Base-by-base conservation (phyloP, 148 eudicot species). In the Agrostemma githago region DNA sequence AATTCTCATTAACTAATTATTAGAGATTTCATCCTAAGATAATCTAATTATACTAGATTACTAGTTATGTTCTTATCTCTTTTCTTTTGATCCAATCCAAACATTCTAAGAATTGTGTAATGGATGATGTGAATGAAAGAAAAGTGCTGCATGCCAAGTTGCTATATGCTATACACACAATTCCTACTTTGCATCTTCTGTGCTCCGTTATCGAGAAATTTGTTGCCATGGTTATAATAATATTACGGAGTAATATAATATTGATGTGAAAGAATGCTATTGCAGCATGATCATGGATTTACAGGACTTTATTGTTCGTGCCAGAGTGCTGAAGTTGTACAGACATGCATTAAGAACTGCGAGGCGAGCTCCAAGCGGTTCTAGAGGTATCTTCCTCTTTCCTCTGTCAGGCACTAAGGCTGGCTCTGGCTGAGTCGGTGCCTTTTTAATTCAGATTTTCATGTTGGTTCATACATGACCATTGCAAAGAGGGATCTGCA, bases 271-370 rank as follows among this genome's bases (percentile, higher is more conserved):
- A 75, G 61, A 76, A 56, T 17, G 15, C 46, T 65, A 81, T 53
- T 73, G 74, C 80, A 77, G 80, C 72, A 70, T 69, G 71, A 60
- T 76, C 74, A 93, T 91, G 98, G 86, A 89, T 84, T 83, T 95
- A 75, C 96, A 84, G 86, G 89, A 84, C 66, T 95, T 95, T 61
- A 85, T 95, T 61, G 78, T 92, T 72, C 93, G 98, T 66, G 89
- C 90, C 76, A 82, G 87, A 79, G 98, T 95, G 74, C 80, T 95
- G 79, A 92, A 92, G 85, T 85, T 95, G 71, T 92, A 95, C 72
- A 79, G 98, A 77, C 90, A 88, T 71, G 93, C 98, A 53, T 72
- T 95, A 58, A 85, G 96, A 76, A 85, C 87, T 68, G 82, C 90
- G 43, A 78, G 86, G 42, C 88, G 96, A 87, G 97, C 96, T 38